Base-by-base conservation (phyloP, 2,329 filamentous ascomycete species). In the Aureobasidium mangrovei region DNA sequence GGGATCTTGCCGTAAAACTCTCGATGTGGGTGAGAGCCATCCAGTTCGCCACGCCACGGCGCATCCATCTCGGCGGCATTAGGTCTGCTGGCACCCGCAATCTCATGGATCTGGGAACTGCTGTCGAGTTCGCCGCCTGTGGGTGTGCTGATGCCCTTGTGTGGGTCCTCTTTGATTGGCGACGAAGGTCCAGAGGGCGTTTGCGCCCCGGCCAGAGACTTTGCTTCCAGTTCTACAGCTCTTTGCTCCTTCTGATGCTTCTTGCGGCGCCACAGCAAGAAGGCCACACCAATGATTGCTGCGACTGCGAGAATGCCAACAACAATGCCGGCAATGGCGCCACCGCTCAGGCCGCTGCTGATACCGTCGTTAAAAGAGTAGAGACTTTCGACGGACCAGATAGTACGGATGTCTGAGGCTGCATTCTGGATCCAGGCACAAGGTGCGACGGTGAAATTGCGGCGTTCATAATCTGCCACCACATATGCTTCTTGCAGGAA, bases 401-500 rank as follows among this genome's bases (percentile, higher is more conserved):
- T 66, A 18, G 60, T 58, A 28, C 60, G 59, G 46, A 69, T 63
- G 9, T 60, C 54, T 3, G 61, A 53, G 18, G 54, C 58, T 4
- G 58, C 46, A 12, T 65, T 59, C 26, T 58, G 60, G 36, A 67
- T 59, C 67, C 67, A 69, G 2, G 55, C 56, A 59, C 67, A 69
- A 8, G 66, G 67, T 3, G 67, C 65, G 31, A 70, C 58, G 12
- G 66, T 69, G 58, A 70, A 69, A 57, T 68, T 69, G 26, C 53
- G 46, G 35, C 62, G 62, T 27, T 68, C 65, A 58, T 70, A 70
- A 56, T 70, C 67, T 6, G 63, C 64, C 40, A 67, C 66, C 4
- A 70, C 53, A 48, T 70, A 70, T n/a, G 68, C 67, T 60, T 70
- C 67, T 56, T 70, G 68, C 29, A 70, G 60, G 60, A 70, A 70